Percentiles rank a stretch among this genome's conserved stretches.
Evolutionary conservation across 768 basidiomycete genomes (phyloP).

Genomic region (Suillus paluster): DNA sequence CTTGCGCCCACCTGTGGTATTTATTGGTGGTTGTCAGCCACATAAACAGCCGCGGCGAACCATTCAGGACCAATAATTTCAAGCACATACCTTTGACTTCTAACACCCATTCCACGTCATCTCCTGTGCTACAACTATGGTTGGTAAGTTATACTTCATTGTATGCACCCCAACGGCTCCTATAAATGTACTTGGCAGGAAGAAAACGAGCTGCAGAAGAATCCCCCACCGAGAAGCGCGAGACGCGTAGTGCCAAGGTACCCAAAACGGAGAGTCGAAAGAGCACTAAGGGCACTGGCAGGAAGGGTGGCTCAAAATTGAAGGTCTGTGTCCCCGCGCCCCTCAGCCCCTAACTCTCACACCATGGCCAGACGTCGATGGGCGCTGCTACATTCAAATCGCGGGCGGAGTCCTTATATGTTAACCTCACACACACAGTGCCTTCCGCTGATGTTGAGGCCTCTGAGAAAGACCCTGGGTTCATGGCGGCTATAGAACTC

Average conservation of each 20-base stretch:
- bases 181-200: slow-evolving; percentile 28
- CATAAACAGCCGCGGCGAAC: slow-evolving; percentile 6
- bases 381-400: slow-evolving; percentile 58
- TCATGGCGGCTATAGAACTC: slow-evolving; percentile 60
- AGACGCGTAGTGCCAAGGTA: slow-evolving; percentile 53
- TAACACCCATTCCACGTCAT: slow-evolving; percentile 9
- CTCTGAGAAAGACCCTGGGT: slow-evolving; percentile 57
- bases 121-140: slow-evolving; percentile 25
- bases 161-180: slow-evolving; percentile 17
- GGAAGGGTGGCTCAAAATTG: slow-evolving; percentile 44
- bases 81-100: slow-evolving; percentile 2
- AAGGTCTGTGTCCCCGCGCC: slow-evolving; percentile 44
- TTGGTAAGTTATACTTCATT: slow-evolving; percentile 23
- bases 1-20: slow-evolving; percentile 18
- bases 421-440: slow-evolving; percentile 69
- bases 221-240: slow-evolving; percentile 32
- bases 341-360: slow-evolving; percentile 7
- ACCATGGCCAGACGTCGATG: slow-evolving; percentile 44
- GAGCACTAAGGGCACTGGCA: slow-evolving; percentile 36
- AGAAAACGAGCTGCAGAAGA: slow-evolving; percentile 53
- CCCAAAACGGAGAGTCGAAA: slow-evolving; percentile 48
- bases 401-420: slow-evolving; percentile 71
- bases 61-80: slow-evolving; percentile 3
- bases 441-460: slow-evolving; percentile 43
- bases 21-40: slow-evolving; percentile 26